A percentile compares a stretch with the other conserved stretches of the same genome.
Evolutionary conservation across 192 early-diverging fungal genomes (phyloP).

Genomic region (Coemansia sp.): DNA sequence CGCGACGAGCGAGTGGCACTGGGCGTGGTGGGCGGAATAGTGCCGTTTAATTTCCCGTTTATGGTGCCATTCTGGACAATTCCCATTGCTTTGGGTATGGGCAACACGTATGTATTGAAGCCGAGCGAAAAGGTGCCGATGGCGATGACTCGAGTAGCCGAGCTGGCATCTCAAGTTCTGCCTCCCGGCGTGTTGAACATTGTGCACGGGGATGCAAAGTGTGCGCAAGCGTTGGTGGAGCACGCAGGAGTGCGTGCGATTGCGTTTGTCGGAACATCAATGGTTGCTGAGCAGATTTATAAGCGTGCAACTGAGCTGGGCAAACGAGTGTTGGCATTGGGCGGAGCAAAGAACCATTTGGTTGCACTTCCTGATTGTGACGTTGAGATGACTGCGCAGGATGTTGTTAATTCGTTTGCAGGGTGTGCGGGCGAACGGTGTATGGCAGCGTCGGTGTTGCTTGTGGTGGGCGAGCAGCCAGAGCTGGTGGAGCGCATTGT

Average conservation of each 20-base stretch:
- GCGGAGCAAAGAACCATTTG: conserved; percentile 75
- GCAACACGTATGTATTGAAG: conserved; percentile 76
- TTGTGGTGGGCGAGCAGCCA: conserved; percentile 68
- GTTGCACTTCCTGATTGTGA: conserved; percentile 76
- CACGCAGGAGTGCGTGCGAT: conserved; percentile 65
- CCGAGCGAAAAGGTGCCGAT: conserved; percentile 80
- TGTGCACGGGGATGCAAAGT: conserved; percentile 58
- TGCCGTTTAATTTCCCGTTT: conserved; percentile 82
- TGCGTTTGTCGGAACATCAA: conserved; percentile 78
- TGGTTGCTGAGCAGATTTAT: conserved; percentile 64
- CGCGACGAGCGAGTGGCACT: conserved; percentile 62
- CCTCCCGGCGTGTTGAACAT: conserved; percentile 76
- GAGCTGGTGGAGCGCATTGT: conserved; percentile 63
- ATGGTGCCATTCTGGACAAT: conserved; percentile 86
- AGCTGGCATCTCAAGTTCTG: conserved; percentile 57
- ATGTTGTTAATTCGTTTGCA: conserved; percentile 71
- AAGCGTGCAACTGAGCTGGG: conserved; percentile 49
- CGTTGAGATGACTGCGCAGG: conserved; percentile 72
- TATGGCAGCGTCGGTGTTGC: conserved; percentile 72
- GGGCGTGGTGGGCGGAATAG: conserved; percentile 75
- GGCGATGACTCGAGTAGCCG: conserved; percentile 68
- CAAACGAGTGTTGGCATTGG: conserved; percentile 73
- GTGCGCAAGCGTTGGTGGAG: conserved; percentile 58
- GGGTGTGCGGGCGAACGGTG: conserved; percentile 79
- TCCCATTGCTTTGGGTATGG: conserved; percentile 67